Evolutionary conservation across 2,329 filamentous ascomycete genomes (phyloP), one percentile per base, ranked within the genome.

Genomic region (Aspergillus tubingensis): DNA sequence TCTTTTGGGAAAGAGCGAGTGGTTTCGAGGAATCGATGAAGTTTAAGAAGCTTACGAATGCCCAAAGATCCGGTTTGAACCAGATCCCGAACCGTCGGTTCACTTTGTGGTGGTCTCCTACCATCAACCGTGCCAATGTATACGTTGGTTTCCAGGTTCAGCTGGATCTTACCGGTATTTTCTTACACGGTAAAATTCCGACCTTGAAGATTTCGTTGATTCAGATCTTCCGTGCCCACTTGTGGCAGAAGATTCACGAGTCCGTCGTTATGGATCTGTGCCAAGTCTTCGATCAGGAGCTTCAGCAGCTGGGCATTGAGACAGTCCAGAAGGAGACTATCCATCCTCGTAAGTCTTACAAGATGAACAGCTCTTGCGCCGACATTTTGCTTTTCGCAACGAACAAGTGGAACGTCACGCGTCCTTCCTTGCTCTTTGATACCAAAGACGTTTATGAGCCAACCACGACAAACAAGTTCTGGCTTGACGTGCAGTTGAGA

Each of bases 181-280:
- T 99, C 87, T 84, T 99, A 74, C 96, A 99, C 81, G 95, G 95
- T 70, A 99, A 99, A 80, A 99, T 99, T 59, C 96, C 95, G 0
- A 99, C 95, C 0, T 80, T 99, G 47, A 99, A 99, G 80, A 99
- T 99, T 64, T 97, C 93, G 0, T 82, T 99, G 57, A 99, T 99
- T 62, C 95, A 99, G 75, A 99, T 99, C 70, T 99, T 99, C 91
- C 89, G 95, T 75, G 95, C 96, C 55, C 95, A 99, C 86, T 88
- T 99, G 82, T 99, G 95, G 95, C 95, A 99, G 77, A 99, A 99
- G 83, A 98, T 99, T 50, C 96, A 99, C 77, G 95, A 99, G 78
- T 96, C 91, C 0, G 93, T 98, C 0, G 94, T 97, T 36, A 99
- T 99, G 95, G 95, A 99, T 83, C 79, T 99, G 72, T 98, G 95